Conservation (phyloP, 176 grass and related monocot genomes). For the Rhipidocladum racemiflorum region DNA sequence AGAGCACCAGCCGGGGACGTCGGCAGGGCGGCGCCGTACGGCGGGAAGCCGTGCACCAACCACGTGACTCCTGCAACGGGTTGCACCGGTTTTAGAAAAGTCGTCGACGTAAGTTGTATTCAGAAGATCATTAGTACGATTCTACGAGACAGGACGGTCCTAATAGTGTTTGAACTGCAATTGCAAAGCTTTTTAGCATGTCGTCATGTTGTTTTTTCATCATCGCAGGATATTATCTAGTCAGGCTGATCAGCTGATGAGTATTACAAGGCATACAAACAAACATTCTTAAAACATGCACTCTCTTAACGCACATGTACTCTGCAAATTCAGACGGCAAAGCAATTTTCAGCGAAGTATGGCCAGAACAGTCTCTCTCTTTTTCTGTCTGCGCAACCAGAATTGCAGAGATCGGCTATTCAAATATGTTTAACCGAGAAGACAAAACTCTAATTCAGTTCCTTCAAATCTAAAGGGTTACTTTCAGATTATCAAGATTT, state of each 20-base stretch:
- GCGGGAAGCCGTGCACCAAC: constrained; percentile 29
- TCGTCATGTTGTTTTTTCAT: background rate
- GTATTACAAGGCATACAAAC: background rate
- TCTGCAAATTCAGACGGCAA: background rate
- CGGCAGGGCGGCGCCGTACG: constrained; percentile 3
- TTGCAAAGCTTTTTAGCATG: background rate
- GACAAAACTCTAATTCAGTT: background rate
- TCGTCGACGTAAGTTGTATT: background rate
- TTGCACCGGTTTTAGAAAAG: background rate
- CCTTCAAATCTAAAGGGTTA: background rate
- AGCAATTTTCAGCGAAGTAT: background rate
- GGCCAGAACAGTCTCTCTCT: background rate
- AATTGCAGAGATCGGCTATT: background rate
- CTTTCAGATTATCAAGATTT: background rate
- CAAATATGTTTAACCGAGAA: background rate
- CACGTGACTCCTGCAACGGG: constrained; percentile 38
- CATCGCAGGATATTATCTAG: background rate
- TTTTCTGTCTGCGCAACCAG: background rate
- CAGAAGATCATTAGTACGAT: background rate
- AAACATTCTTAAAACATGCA: background rate
- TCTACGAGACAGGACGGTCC: background rate
- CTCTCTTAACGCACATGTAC: background rate
- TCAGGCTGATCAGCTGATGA: background rate
- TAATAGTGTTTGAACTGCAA: background rate
- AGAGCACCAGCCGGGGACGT: constrained; percentile 56